phyloP scores from a whole-genome alignment of 805 yeast genomes.

The Kodamaea kaohsiungensis region DNA sequence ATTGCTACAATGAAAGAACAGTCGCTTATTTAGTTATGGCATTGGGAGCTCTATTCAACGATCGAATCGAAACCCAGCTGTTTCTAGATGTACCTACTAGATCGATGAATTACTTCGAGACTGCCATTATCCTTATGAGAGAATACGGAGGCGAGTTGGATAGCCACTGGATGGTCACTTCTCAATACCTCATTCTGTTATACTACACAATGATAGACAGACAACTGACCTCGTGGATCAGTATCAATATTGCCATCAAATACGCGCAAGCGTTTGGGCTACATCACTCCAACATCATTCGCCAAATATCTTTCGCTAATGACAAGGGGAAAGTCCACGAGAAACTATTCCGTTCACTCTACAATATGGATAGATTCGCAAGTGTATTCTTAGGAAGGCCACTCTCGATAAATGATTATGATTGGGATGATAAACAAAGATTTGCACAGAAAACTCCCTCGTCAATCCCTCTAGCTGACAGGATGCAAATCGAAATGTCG shows the following conservation, averaged over 20 bases:
- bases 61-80: neutral
- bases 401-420: slow-evolving; percentile 9
- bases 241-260: slow-evolving; percentile 8
- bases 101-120: slow-evolving; percentile 3
- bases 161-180: slow-evolving; percentile 8
- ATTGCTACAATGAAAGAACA: neutral
- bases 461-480: neutral
- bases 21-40: slow-evolving; percentile 1
- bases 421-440: slow-evolving; percentile 11
- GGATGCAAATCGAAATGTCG: slow-evolving; percentile 6
- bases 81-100: neutral
- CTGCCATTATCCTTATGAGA: slow-evolving; percentile 3
- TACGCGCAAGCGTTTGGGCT: slow-evolving; percentile 9
- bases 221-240: slow-evolving; percentile 10
- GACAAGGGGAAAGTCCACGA: neutral
- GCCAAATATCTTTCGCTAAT: neutral
- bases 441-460: neutral
- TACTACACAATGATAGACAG: slow-evolving; percentile 4
- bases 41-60: slow-evolving; percentile 2
- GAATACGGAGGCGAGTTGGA: slow-evolving; percentile 5
- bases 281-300: slow-evolving; percentile 2
- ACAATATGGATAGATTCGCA: slow-evolving; percentile 5
- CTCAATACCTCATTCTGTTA: slow-evolving; percentile 4
- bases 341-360: slow-evolving; percentile 7
- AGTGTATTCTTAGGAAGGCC: slow-evolving; percentile 10